phyloP scores from a whole-genome alignment of 805 yeast genomes.

The Barnettozyma pratensis region DNA sequence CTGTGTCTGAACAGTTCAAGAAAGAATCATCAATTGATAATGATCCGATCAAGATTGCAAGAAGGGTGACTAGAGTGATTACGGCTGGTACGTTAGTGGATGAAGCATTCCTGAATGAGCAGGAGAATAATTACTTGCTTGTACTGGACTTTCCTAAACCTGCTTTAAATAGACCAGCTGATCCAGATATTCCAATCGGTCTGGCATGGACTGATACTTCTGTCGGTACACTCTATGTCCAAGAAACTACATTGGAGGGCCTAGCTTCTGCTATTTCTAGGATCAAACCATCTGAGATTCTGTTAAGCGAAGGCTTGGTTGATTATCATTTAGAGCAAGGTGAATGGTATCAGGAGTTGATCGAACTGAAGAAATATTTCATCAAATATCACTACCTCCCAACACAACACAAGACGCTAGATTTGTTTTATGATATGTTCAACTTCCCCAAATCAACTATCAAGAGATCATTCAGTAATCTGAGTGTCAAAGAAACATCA shows the following conservation, averaged over 20 bases:
- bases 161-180: slow-evolving; percentile 33
- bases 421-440: slow-evolving; percentile 36
- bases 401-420: slow-evolving; percentile 33
- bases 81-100: slow-evolving; percentile 93
- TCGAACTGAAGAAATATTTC: slow-evolving; percentile 56
- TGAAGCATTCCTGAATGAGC: slow-evolving; percentile 73
- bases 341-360: slow-evolving; percentile 50
- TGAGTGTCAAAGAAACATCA: slow-evolving; percentile 45
- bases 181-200: slow-evolving; percentile 48
- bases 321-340: slow-evolving; percentile 38
- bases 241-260: slow-evolving; percentile 53
- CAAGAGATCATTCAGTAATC: slow-evolving; percentile 25
- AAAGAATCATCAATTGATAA: slow-evolving; percentile 24
- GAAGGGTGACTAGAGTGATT: slow-evolving; percentile 74
- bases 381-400: slow-evolving; percentile 44
- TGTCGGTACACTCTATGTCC: slow-evolving; percentile 72
- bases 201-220: slow-evolving; percentile 87
- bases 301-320: slow-evolving; percentile 47
- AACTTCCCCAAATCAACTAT: slow-evolving; percentile 24
- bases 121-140: slow-evolving; percentile 64
- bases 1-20: slow-evolving; percentile 67
- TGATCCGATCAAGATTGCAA: slow-evolving; percentile 39
- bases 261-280: slow-evolving; percentile 70
- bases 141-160: slow-evolving; percentile 58
- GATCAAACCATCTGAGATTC: slow-evolving; percentile 75